Base-by-base conservation (phyloP, 805 yeast genomes). In the Saturnispora serradocipensis region DNA sequence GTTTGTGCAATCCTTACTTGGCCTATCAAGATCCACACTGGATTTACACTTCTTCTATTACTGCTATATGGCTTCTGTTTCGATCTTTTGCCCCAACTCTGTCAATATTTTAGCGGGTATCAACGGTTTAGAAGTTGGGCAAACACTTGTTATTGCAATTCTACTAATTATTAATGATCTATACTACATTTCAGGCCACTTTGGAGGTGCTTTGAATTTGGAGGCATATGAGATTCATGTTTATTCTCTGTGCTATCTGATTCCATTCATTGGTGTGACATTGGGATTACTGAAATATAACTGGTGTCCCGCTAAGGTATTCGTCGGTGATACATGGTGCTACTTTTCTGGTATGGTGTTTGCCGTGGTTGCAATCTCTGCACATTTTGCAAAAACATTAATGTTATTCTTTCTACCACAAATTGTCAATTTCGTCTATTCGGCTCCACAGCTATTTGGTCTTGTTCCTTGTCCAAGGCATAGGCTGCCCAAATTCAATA, bases 331-430 rank as follows among this genome's bases (percentile, higher is more conserved):
- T 65, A 91, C 99, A 0, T 93, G 86, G 72, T 93, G 99, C 69
- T 93, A 93, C 68, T 90, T 93, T 67, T 88, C 96, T 25, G 99
- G 99, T 3, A 93, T 93, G 99, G 96, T 93, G 1, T 89, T 93
- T 67, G 99, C 98, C 0, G 93, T 90, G 27, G 96, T 88, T 30
- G 98, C 97, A 1, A 93, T 93, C 35, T 75, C 88, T 53, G 98
- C 98, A 1, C 99, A 93, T 71, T 93, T 90, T 67, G 88, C 97
- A 43, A 93, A 93, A 68, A 93, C 99, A 0, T 72, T 91, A 58
- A 72, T 93, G 67, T 67, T 90, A 34, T 84, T 93, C 62, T 85
- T 93, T 64, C 71, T 88, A 42, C 98, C 98, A 3, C 99, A 93
- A 69, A 86, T 93, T 50, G 67, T 88, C 68, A 93, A 93, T 65